Conservation (phyloP, 192 early-diverging fungal species). For the Coemansia javaensis region DNA sequence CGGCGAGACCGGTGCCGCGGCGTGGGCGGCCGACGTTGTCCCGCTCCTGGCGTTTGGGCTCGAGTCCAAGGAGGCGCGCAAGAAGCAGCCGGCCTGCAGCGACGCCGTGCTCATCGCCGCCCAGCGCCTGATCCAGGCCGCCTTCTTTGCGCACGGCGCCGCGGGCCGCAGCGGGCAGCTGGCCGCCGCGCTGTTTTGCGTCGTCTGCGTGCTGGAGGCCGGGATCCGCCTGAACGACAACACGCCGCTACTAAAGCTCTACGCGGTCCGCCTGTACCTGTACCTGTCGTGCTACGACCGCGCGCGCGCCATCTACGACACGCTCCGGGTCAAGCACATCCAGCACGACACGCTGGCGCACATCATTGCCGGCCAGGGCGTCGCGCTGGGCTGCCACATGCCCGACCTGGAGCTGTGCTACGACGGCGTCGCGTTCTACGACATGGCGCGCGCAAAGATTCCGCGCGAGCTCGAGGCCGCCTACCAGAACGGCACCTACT, state of each 20-base stretch:
- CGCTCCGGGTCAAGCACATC: conserved; percentile 87
- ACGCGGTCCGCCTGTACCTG: conserved; percentile 79
- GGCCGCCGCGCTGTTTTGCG: conserved; percentile 23
- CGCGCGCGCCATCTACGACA: conserved; percentile 57
- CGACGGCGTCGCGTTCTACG: conserved; percentile 68
- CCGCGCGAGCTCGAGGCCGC: conserved; percentile 84
- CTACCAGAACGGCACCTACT: conserved; percentile 79
- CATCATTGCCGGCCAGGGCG: conserved; percentile 31
- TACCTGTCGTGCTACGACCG: conserved; percentile 61
- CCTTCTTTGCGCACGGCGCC: conserved; percentile 20
- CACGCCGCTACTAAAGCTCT: conserved; percentile 82
- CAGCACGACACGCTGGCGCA: conserved; percentile 83
- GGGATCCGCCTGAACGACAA: conserved; percentile 69
- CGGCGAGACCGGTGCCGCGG: conserved; percentile 15
- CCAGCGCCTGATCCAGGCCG: conserved; percentile 36
- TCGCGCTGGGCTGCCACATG: conserved; percentile 23
- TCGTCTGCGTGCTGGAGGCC: conserved; percentile 66
- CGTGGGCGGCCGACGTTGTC: conserved; percentile 15
- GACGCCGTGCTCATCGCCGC: conserved; percentile 34
- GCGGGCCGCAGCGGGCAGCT: conserved; percentile 1
- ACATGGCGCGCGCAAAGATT: conserved; percentile 70
- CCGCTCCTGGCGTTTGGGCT: conserved; percentile 22
- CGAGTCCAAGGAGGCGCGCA: conserved; percentile 15
- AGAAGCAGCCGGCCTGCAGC: conserved; percentile 27
- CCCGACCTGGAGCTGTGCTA: conserved; percentile 55